A percentile compares a stretch with the other conserved stretches of the same genome.
phyloP scores from a whole-genome alignment of 2,329 filamentous ascomycete genomes.

The Mycosphaerella sp. region DNA sequence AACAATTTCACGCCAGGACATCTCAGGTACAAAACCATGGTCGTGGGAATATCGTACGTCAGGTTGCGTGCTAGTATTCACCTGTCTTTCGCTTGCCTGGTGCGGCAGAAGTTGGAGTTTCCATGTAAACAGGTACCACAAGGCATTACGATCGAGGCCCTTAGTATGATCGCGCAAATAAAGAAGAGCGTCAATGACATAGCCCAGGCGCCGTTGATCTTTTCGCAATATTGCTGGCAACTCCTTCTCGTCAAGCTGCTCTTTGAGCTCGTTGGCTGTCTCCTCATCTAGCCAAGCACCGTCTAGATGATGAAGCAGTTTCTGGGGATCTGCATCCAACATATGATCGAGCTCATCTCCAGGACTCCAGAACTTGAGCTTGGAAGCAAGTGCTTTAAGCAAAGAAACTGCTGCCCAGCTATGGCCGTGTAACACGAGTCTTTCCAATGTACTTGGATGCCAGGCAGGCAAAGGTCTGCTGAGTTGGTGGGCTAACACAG shows the following conservation, averaged over 20 bases:
- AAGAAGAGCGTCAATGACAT: slow-evolving; percentile 25
- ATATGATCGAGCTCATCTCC: slow-evolving; percentile 76
- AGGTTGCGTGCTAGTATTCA: slow-evolving; percentile 25
- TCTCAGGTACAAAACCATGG: slow-evolving; percentile 28
- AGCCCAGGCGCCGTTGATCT: slow-evolving; percentile 26
- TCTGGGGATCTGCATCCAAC: slow-evolving; percentile 42
- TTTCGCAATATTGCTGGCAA: slow-evolving; percentile 29
- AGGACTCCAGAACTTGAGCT: slow-evolving; percentile 74
- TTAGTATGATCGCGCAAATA: slow-evolving; percentile 26
- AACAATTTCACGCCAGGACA: slow-evolving; percentile 69
- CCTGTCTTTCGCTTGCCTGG: not conserved
- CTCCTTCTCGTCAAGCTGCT: slow-evolving; percentile 46
- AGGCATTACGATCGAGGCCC: slow-evolving; percentile 26
- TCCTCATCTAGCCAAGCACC: slow-evolving; percentile 18
- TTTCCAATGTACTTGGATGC: slow-evolving; percentile 83
- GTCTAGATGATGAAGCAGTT: slow-evolving; percentile 25
- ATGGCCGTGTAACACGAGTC: slow-evolving; percentile 80
- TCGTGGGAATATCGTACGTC: slow-evolving; percentile 10
- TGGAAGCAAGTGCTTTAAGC: slow-evolving; percentile 64
- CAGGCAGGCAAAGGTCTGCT: slow-evolving; percentile 87
- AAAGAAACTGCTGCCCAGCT: slow-evolving; percentile 63
- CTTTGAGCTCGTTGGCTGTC: slow-evolving; percentile 23
- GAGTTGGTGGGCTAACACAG: slow-evolving; percentile 38
- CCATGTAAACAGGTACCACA: slow-evolving; percentile 33
- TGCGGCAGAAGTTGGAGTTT: slow-evolving; percentile 23